phyloP scores from a whole-genome alignment of 2,329 filamentous ascomycete genomes.

The Colletotrichum gigasporum region DNA sequence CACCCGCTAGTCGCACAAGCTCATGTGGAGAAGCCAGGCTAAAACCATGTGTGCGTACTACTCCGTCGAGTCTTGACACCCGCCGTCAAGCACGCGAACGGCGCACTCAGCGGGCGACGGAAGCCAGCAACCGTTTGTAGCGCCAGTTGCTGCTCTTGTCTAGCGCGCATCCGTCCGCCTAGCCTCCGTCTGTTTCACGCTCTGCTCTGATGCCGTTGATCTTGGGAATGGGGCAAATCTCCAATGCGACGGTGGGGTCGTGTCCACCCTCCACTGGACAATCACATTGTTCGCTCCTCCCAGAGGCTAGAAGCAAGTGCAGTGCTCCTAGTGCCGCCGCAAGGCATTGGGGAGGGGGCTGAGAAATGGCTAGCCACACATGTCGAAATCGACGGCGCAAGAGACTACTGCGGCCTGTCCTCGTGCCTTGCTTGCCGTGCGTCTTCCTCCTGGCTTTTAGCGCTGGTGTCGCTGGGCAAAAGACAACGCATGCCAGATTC shows the following conservation, averaged over 20 bases:
- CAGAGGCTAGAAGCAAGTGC: no score
- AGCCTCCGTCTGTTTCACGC: conserved; percentile 16
- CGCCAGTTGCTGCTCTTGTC: background rate
- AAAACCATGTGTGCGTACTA: background rate
- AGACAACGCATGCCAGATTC: conserved; percentile 10
- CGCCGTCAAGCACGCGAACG: conserved; percentile 17
- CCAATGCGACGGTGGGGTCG: conserved; percentile 2
- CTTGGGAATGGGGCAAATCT: background rate
- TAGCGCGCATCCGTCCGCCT: no score
- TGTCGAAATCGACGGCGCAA: conserved; percentile 7
- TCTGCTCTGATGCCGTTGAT: conserved; percentile 1
- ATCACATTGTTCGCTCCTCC: background rate
- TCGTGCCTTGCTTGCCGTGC: conserved; percentile 24
- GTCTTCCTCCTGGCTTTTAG: background rate
- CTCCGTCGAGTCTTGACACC: no score
- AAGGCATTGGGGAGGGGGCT: background rate
- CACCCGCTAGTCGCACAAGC: background rate
- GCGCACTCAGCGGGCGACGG: background rate
- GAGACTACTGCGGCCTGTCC: conserved; percentile 20
- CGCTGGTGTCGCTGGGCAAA: background rate
- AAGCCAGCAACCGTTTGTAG: background rate
- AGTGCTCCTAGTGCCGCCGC: background rate
- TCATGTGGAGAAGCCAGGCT: background rate
- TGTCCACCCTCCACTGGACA: conserved; percentile 10
- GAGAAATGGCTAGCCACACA: conserved; percentile 5